Base-by-base conservation (phyloP, 148 eudicot genomes). In the Rhododendron mucronatum region DNA sequence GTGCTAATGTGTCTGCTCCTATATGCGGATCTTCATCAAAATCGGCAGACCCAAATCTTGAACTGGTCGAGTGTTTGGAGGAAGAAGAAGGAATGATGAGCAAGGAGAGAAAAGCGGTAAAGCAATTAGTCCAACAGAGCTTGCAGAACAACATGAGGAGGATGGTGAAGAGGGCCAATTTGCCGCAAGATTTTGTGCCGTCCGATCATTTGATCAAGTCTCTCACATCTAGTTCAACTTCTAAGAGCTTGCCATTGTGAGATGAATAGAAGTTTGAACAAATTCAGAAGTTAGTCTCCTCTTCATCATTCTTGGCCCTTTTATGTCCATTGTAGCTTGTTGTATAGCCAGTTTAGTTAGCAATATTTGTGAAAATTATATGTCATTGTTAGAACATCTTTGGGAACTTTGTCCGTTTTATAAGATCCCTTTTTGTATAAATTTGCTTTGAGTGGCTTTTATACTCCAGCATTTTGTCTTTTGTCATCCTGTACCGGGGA, bases 201-300 rank as follows among this genome's bases (percentile, higher is more conserved):
- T 96, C 95, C 1, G 93, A 93, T 78, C 96, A 94, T 83, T 88
- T 94, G 71, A 71, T 71, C 41, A 93, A 92, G 93, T 91, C 97
- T 15, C 92, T 93, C 83, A 88, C 93, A 3, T 63, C 88, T 44
- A 87, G 91, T 79, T 93, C 98, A 30, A 94, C 97, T 30, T 96
- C 98, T 7, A 94, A 94, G 90, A 96, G 98, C 89, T 90, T 96
- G 80, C 98, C 98, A 47, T 96, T 96, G 85, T 96, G 92, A 94
- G 26, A 59, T 21, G 65, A 59, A 14, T 59, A 21, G 89, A 83
- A 18, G 82, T 61, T 21, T 61, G 85, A 63, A 45, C 18, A 48
- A 50, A 48, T n/a, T 87, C 82, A 50, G 33, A 69, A 20, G 88
- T 87, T 81, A 85, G 87, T 84, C 45, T 69, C 78, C 74, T 39